Conservation (phyloP, 2,329 filamentous ascomycete genomes). For the Dissoconium aciculare region DNA sequence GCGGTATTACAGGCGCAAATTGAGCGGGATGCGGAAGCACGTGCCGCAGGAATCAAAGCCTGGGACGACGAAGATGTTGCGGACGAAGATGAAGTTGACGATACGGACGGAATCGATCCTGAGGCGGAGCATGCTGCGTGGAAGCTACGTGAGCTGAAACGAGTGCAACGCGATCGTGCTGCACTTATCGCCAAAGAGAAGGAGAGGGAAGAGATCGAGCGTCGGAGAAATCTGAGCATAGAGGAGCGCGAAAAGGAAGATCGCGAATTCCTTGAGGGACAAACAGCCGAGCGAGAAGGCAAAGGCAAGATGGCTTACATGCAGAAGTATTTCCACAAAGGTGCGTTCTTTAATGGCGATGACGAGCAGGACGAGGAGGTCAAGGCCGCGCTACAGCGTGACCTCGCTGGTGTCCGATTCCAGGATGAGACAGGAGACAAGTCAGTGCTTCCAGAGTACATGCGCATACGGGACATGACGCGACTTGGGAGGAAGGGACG, state of each 20-base stretch:
- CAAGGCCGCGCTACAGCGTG: slow-evolving; percentile 60
- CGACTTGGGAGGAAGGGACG: slow-evolving; percentile 85
- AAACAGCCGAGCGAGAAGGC: slow-evolving; percentile 59
- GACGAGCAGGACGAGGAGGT: slow-evolving; percentile 42
- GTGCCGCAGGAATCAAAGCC: slow-evolving; percentile 61
- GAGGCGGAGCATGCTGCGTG: slow-evolving; percentile 83
- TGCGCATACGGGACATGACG: slow-evolving; percentile 87
- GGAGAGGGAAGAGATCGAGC: slow-evolving; percentile 78
- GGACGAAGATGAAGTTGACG: slow-evolving; percentile 66
- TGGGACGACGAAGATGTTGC: slow-evolving; percentile 62
- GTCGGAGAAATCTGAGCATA: slow-evolving; percentile 68
- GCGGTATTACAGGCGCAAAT: slow-evolving; percentile 79
- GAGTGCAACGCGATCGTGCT: slow-evolving; percentile 74
- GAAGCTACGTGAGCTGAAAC: slow-evolving; percentile 81
- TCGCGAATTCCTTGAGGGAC: slow-evolving; percentile 56
- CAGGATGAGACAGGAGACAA: slow-evolving; percentile 71
- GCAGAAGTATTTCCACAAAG: slow-evolving; percentile 95
- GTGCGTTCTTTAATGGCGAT: slow-evolving; percentile 85
- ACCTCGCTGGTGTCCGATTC: slow-evolving; percentile 74
- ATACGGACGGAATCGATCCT: slow-evolving; percentile 72
- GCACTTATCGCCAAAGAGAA: slow-evolving; percentile 62
- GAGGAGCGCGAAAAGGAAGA: slow-evolving; percentile 82
- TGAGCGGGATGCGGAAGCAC: slow-evolving; percentile 61
- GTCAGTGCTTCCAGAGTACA: slow-evolving; percentile 71
- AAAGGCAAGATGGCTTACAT: slow-evolving; percentile 76